Conservation (phyloP, 192 early-diverging fungal genomes). For the Backusella psychrophila region DNA sequence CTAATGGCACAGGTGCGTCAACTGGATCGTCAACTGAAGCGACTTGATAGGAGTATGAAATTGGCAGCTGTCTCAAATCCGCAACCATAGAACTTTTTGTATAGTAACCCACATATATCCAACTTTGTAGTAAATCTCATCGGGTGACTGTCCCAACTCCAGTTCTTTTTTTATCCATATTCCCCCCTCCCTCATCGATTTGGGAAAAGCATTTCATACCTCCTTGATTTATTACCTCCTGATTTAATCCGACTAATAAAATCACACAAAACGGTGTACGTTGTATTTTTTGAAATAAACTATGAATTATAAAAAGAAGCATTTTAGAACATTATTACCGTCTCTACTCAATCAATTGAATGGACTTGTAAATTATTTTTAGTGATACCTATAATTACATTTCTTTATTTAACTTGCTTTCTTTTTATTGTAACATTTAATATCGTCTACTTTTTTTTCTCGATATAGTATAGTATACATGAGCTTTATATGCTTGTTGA, state of each 20-base stretch:
- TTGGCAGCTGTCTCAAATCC: not conserved
- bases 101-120: not conserved
- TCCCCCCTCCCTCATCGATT: not conserved
- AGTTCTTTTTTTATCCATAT: not conserved
- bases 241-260: not conserved
- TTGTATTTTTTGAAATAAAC: not conserved
- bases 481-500: not conserved
- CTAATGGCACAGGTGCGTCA: conserved; percentile 12
- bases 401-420: no score
- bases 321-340: not conserved
- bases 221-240: no score
- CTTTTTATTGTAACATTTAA: no score
- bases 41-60: conserved; percentile 5
- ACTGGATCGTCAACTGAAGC: conserved; percentile 3
- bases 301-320: not conserved
- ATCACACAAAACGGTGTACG: not conserved
- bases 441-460: not conserved
- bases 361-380: no score
- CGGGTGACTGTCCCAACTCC: not conserved
- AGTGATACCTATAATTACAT: no score
- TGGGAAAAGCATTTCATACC: not conserved
- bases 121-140: not conserved
- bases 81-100: not conserved
- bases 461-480: not conserved
- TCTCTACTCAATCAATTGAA: not conserved